Percentiles rank a stretch among this genome's conserved stretches.
phyloP scores from a whole-genome alignment of 108 stramenopile genomes.

The Chaetoceros muelleri region DNA sequence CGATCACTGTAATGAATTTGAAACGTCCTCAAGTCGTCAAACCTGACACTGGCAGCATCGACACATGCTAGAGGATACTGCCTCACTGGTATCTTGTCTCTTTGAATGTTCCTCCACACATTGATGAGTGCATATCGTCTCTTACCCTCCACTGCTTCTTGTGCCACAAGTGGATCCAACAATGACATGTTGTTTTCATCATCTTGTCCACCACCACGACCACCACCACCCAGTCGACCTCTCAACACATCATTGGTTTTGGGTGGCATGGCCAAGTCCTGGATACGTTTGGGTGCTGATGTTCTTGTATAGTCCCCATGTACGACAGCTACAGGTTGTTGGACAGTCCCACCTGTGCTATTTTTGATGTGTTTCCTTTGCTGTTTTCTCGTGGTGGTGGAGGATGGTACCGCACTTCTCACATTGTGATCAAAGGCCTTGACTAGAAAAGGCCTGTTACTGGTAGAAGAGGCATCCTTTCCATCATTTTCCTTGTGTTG shows the following conservation, averaged over 20 bases:
- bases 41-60: constrained; percentile 20
- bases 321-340: constrained; percentile 37
- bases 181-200: constrained; percentile 9
- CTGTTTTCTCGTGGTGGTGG: too few relatives aligned
- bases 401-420: constrained; percentile 16
- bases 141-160: constrained; percentile 29
- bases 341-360: constrained; percentile 15
- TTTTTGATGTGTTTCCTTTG: constrained; percentile 14
- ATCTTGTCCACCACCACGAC: background rate
- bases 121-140: constrained; percentile 46
- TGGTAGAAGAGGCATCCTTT: constrained; percentile 2
- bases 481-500: background rate
- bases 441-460: constrained; percentile 21
- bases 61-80: constrained; percentile 40
- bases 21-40: constrained; percentile 28
- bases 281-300: constrained; percentile 39
- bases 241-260: constrained; percentile 42
- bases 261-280: constrained; percentile 29
- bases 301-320: constrained; percentile 45
- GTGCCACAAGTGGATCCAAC: constrained; percentile 25
- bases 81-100: constrained; percentile 23
- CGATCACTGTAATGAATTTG: constrained; percentile 48
- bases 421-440: constrained; percentile 60
- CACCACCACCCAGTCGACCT: constrained; percentile 10
- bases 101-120: constrained; percentile 47